Conservation (phyloP, 2,329 filamentous ascomycete species). For the Aureobasidium melanogenum region DNA sequence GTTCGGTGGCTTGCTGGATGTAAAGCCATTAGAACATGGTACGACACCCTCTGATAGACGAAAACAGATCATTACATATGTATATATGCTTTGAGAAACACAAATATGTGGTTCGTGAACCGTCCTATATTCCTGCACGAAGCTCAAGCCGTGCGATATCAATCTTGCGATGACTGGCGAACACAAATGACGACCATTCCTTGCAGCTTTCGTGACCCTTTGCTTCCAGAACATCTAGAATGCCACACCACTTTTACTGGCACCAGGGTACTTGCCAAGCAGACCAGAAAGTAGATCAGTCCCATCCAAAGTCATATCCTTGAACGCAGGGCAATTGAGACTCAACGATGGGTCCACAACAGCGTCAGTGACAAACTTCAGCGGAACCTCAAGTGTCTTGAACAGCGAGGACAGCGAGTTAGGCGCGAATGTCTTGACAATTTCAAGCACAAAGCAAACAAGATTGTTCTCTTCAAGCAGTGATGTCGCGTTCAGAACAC, state of each 20-base stretch:
- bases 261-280: neutral
- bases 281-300: neutral
- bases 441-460: slow-evolving; percentile 35
- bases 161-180: no score
- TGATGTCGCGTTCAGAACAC: slow-evolving; percentile 33
- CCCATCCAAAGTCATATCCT: slow-evolving; percentile 8
- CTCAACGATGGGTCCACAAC: slow-evolving; percentile 16
- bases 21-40: no score
- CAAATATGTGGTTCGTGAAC: no score
- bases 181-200: neutral
- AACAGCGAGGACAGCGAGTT: slow-evolving; percentile 35
- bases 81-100: no score
- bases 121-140: no score
- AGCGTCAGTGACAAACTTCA: slow-evolving; percentile 27
- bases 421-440: slow-evolving; percentile 32
- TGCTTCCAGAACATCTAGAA: neutral
- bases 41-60: no score
- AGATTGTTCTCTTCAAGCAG: slow-evolving; percentile 41
- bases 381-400: slow-evolving; percentile 23
- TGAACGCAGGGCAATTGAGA: slow-evolving; percentile 22
- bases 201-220: neutral
- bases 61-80: no score
- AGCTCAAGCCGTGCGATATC: no score
- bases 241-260: neutral
- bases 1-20: no score